Percentiles rank a stretch among this genome's conserved stretches.
Evolutionary conservation across 1,284 basidiomycete species (phyloP).

Genomic region (Sporisorium scitamineum): DNA sequence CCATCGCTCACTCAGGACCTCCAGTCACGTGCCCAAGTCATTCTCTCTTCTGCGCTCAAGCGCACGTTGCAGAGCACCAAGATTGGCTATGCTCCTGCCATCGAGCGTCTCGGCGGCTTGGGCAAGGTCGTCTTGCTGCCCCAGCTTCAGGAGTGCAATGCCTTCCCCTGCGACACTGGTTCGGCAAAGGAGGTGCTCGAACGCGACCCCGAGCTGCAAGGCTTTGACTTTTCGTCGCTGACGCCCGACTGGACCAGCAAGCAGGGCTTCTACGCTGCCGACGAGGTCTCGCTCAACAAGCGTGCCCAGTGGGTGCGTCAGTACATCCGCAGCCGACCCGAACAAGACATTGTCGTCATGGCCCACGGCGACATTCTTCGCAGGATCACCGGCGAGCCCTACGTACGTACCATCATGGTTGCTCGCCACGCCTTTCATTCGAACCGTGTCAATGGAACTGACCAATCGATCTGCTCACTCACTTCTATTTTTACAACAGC

Average conservation of each 20-base stretch:
- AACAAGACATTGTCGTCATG: conserved; percentile 65
- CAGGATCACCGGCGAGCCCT: conserved; percentile 54
- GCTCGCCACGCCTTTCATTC: background rate
- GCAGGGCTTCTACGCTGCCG: conserved; percentile 65
- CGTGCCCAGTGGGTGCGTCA: conserved; percentile 68
- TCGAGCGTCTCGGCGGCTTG: conserved; percentile 62
- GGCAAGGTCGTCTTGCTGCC: conserved; percentile 60
- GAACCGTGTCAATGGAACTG: background rate
- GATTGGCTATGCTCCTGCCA: conserved; percentile 60
- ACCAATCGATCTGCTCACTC: background rate
- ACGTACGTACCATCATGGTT: conserved; percentile 29
- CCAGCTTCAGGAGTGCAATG: conserved; percentile 67
- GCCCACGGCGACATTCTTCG: conserved; percentile 68
- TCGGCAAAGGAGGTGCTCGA: conserved; percentile 61
- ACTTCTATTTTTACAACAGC: conserved; percentile 13
- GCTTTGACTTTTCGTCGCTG: conserved; percentile 63
- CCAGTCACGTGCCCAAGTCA: conserved; percentile 55
- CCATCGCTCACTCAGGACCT: conserved; percentile 51
- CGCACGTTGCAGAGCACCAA: conserved; percentile 66
- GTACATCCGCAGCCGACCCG: conserved; percentile 63
- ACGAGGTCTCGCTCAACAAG: conserved; percentile 54
- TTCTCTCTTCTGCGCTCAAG: conserved; percentile 61
- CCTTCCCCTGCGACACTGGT: conserved; percentile 67
- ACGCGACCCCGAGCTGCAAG: conserved; percentile 56
- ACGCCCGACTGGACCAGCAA: conserved; percentile 68